Percentiles rank a stretch among this genome's conserved stretches.
Evolutionary conservation across 306 rosid species (phyloP).

Genomic region (Fragaria nilgerrensis): DNA sequence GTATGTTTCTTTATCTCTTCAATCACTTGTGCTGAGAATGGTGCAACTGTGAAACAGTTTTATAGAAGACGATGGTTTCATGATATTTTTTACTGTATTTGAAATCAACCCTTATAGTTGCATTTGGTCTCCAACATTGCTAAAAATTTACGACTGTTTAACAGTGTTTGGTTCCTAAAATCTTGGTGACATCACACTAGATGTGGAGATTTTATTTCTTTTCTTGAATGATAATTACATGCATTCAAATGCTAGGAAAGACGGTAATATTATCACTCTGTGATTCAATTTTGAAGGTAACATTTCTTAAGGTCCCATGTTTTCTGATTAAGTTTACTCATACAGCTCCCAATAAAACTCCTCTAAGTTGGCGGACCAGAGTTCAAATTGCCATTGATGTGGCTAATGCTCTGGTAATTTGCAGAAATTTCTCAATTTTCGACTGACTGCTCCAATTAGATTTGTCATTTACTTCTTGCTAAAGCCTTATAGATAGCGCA

Average conservation of each 20-base stretch:
- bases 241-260: background rate
- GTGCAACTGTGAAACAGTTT: background rate
- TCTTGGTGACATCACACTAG: background rate
- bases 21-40: background rate
- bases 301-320: slow-evolving; percentile 2
- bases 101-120: background rate
- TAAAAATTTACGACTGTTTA: background rate
- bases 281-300: background rate
- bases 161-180: background rate
- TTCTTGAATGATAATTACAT: background rate
- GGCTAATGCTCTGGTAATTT: slow-evolving; percentile 91
- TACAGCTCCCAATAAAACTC: slow-evolving; percentile 75
- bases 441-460: slow-evolving; percentile 12
- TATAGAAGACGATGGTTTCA: background rate
- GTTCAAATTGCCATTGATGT: slow-evolving; percentile 88
- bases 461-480: background rate
- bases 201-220: background rate
- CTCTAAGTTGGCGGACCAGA: slow-evolving; percentile 84
- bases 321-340: slow-evolving; percentile 19
- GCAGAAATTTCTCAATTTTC: slow-evolving; percentile 13
- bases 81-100: slow-evolving; percentile 1
- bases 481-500: background rate
- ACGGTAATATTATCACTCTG: background rate
- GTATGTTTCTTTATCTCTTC: slow-evolving; percentile 57
- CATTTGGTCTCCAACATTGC: background rate